Conservation (phyloP, 768 basidiomycete species). For the Rhodotorula sphaerocarpa region DNA sequence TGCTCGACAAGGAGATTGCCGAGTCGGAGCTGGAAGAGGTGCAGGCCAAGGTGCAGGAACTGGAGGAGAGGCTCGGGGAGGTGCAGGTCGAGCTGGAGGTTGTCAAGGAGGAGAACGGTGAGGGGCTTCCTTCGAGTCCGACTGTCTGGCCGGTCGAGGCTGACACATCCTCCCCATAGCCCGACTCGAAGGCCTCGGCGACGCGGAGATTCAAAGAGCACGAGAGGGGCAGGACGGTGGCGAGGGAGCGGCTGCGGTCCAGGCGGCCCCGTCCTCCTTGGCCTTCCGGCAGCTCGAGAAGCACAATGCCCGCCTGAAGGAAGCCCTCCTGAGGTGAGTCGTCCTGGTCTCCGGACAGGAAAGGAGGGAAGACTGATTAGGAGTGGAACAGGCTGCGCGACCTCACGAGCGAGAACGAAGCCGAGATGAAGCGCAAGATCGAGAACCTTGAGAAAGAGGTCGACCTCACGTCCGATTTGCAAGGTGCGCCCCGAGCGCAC, state of each 20-base stretch:
- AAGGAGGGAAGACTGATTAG: background rate
- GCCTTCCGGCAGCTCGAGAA: conserved; percentile 76
- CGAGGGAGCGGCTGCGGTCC: conserved; percentile 32
- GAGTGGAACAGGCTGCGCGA: conserved; percentile 62
- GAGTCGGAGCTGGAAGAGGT: conserved; percentile 42
- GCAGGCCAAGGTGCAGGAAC: conserved; percentile 12
- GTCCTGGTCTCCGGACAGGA: background rate
- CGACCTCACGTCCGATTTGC: conserved; percentile 65
- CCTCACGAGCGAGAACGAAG: conserved; percentile 75
- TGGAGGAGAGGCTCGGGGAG: conserved; percentile 22
- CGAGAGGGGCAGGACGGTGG: conserved; percentile 19
- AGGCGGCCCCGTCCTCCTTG: conserved; percentile 42
- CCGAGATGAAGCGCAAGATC: conserved; percentile 70
- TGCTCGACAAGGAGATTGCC: conserved; percentile 92
- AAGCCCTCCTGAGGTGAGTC: conserved; percentile 72
- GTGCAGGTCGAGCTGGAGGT: conserved; percentile 32
- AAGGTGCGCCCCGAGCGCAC: conserved; percentile 47
- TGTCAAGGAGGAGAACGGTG: conserved; percentile 25
- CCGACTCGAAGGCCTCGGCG: conserved; percentile 29
- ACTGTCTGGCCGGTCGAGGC: too few species aligned
- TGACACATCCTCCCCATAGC: background rate
- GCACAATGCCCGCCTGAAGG: conserved; percentile 90
- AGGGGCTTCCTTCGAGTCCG: background rate
- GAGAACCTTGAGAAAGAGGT: conserved; percentile 85
- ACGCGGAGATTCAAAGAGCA: conserved; percentile 38